These are phyloP conservation scores for Alternaria consortialis DNA, from an alignment of 2,329 filamentous ascomycete species.

Conservation along the genomic window DNA sequence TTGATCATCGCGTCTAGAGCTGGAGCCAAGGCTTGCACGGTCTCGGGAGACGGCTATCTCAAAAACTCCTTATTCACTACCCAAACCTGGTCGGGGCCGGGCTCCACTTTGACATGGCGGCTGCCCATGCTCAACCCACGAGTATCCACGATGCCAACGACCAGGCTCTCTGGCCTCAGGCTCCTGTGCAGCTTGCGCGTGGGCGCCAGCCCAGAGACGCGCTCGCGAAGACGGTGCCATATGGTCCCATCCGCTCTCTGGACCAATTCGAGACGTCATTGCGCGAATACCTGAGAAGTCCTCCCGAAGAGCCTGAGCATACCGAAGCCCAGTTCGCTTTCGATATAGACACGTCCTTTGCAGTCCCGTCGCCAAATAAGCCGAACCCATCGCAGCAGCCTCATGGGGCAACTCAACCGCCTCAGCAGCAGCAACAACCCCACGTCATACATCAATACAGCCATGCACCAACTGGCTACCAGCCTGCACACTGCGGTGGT, in stretches of 20 bases:
- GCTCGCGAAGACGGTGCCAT: constrained; percentile 43
- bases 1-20: constrained; percentile 7
- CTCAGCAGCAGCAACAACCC: constrained; percentile 11
- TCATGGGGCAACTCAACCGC: constrained; percentile 4
- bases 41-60: constrained; percentile 10
- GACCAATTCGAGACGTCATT: constrained; percentile 50
- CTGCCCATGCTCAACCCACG: constrained; percentile 24
- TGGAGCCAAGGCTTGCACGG: constrained; percentile 17
- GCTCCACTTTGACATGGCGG: constrained; percentile 35
- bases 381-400: constrained; percentile 7
- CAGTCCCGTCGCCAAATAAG: constrained; percentile 31
- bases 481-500: constrained; percentile 38
- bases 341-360: constrained; percentile 50
- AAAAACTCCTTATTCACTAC: constrained; percentile 19
- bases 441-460: constrained; percentile 21
- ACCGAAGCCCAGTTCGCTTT: constrained; percentile 51
- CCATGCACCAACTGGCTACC: constrained; percentile 40
- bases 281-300: constrained; percentile 45
- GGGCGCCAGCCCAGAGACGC: constrained; percentile 52
- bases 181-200: constrained; percentile 40
- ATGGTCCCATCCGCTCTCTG: constrained; percentile 40
- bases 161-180: constrained; percentile 28
- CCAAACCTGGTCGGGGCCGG: constrained; percentile 20
- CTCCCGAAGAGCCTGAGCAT: constrained; percentile 49
- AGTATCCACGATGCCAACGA: constrained; percentile 23